A percentile compares a stretch with the other conserved stretches of the same genome.
Evolutionary conservation across 164 flowering plant species (phyloP).

Genomic region (Umbellularia californica): DNA sequence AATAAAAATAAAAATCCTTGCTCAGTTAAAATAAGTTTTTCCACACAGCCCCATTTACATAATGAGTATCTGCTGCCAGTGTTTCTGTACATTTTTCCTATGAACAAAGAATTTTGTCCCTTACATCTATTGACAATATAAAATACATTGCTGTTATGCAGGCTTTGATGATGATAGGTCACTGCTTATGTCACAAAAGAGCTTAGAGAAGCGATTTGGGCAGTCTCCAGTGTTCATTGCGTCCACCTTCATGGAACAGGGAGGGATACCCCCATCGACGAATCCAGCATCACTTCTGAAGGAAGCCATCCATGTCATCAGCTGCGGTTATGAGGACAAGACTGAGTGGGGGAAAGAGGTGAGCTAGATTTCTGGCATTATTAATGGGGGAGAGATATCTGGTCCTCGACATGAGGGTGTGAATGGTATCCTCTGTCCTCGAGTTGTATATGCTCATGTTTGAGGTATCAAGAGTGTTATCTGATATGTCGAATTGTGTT

Average conservation of each 20-base stretch:
- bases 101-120: no score
- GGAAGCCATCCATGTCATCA: slow-evolving; percentile 98
- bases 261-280: slow-evolving; percentile 94
- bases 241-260: slow-evolving; percentile 92
- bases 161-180: slow-evolving; percentile 91
- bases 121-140: background rate
- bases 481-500: no score
- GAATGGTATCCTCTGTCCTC: no score
- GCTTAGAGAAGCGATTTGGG: slow-evolving; percentile 94
- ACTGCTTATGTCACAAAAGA: slow-evolving; percentile 96
- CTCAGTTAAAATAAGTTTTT: no score
- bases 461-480: no score
- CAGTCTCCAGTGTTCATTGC: slow-evolving; percentile 95
- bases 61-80: no score
- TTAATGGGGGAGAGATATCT: background rate
- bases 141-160: slow-evolving; percentile 23
- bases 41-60: no score
- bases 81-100: no score
- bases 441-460: no score
- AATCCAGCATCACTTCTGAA: slow-evolving; percentile 84
- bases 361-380: slow-evolving; percentile 4
- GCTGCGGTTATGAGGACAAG: slow-evolving; percentile 98
- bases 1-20: no score
- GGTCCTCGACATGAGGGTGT: no score
- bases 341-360: slow-evolving; percentile 99